Conservation (phyloP, 495 filamentous ascomycete genomes). For the Barbatosphaeria neglecta region DNA sequence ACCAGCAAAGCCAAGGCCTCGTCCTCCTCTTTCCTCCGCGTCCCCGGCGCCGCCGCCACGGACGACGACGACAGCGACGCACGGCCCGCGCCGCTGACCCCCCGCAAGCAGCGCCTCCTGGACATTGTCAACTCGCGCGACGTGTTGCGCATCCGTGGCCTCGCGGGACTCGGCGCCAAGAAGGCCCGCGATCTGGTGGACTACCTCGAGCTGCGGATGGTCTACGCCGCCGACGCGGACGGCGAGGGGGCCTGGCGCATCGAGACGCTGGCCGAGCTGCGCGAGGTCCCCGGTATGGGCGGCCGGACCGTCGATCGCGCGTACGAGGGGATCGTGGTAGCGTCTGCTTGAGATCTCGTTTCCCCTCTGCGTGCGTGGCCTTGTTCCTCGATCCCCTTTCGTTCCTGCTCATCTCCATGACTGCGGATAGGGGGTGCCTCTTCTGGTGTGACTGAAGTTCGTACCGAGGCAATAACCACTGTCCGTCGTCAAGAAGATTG, state of each 20-base stretch:
- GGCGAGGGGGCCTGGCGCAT: constrained; percentile 26
- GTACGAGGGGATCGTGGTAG: constrained; percentile 26
- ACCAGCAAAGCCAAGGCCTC: constrained; percentile 6
- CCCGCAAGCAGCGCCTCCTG: constrained; percentile 59
- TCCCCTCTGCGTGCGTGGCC: no score
- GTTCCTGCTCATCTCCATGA: no score
- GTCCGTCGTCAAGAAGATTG: no score
- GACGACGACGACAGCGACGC: constrained; percentile 21
- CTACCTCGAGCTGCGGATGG: constrained; percentile 36
- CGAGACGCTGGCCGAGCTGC: constrained; percentile 38
- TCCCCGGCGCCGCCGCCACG: no score
- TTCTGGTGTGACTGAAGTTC: no score
- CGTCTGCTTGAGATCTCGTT: not conserved
- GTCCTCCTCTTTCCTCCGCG: no score
- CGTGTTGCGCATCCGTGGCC: constrained; percentile 51
- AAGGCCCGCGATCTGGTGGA: constrained; percentile 53
- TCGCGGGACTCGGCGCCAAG: constrained; percentile 62
- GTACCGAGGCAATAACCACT: no score
- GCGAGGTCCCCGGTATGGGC: constrained; percentile 47
- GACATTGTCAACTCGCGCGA: constrained; percentile 81
- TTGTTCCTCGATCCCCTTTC: no score
- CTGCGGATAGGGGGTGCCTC: no score
- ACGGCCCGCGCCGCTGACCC: constrained; percentile 24
- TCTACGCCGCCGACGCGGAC: constrained; percentile 31
- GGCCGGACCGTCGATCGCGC: constrained; percentile 47